Conservation (phyloP, 441 rosid species). For the Populus hybrid region DNA sequence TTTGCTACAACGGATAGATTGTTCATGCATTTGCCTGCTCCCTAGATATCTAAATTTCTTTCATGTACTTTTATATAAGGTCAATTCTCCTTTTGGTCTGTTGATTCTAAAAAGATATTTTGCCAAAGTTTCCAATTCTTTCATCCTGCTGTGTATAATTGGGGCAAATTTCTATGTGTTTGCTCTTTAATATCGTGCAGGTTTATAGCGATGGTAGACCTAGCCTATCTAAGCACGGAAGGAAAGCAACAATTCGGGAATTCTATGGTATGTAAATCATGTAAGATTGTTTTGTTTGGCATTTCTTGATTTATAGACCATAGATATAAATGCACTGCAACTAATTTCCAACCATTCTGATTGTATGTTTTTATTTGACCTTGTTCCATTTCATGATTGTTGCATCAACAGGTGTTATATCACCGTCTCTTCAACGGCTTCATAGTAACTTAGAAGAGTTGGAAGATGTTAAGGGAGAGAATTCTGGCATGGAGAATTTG, state of each 20-base stretch:
- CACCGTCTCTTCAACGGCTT: conserved; percentile 83
- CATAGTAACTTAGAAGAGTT: conserved; percentile 44
- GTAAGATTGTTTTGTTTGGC: conserved; percentile 23
- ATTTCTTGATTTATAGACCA: background rate
- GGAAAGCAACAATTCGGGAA: conserved; percentile 83
- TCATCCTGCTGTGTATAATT: conserved; percentile 4
- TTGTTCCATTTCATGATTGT: conserved; percentile 12
- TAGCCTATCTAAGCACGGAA: conserved; percentile 50
- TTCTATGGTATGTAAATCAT: conserved; percentile 61
- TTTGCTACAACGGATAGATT: conserved; percentile 77
- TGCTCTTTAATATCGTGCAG: conserved; percentile 36
- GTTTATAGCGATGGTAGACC: conserved; percentile 61
- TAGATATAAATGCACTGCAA: background rate
- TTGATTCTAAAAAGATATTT: conserved; percentile 6
- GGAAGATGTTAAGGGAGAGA: conserved; percentile 31
- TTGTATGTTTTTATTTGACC: conserved; percentile 19
- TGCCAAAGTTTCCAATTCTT: conserved; percentile 6
- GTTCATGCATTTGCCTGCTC: conserved; percentile 69
- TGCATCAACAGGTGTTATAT: conserved; percentile 57
- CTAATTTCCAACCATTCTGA: background rate
- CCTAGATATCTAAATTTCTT: conserved; percentile 83
- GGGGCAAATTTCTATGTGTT: conserved; percentile 16
- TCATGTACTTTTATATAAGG: conserved; percentile 85
- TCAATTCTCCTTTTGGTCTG: conserved; percentile 22
- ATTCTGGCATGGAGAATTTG: conserved; percentile 27